Evolutionary conservation across 192 early-diverging fungal genomes (phyloP).

Genomic region (Linnemannia schmuckeri): DNA sequence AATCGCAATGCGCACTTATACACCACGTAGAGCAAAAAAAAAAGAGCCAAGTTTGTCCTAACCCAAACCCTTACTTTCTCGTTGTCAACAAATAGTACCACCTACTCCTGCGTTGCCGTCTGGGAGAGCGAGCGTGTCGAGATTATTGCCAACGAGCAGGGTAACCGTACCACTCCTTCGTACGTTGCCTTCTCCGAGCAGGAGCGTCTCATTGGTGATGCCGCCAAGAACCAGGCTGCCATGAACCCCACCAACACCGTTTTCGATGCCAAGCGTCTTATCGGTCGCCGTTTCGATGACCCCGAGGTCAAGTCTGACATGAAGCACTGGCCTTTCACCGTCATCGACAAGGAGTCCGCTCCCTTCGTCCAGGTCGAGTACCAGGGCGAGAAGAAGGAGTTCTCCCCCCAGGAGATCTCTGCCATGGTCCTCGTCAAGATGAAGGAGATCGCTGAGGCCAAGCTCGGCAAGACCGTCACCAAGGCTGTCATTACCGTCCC

Average conservation of each 20-base stretch:
- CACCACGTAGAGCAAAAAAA: neutral
- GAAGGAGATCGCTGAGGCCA: slow-evolving; percentile 76
- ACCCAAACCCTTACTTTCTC: neutral
- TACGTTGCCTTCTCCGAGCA: slow-evolving; percentile 86
- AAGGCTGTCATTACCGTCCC: slow-evolving; percentile 98
- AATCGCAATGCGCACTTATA: neutral
- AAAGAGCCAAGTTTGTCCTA: neutral
- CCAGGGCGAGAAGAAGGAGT: slow-evolving; percentile 87
- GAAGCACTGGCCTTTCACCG: slow-evolving; percentile 90
- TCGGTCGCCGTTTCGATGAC: slow-evolving; percentile 90
- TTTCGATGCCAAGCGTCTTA: slow-evolving; percentile 93
- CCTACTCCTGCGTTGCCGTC: slow-evolving; percentile 63
- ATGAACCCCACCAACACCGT: slow-evolving; percentile 94
- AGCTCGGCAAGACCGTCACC: slow-evolving; percentile 79
- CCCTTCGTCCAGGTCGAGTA: slow-evolving; percentile 88
- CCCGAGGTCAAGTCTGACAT: slow-evolving; percentile 85
- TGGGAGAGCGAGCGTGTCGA: slow-evolving; percentile 64
- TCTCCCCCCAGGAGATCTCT: slow-evolving; percentile 94
- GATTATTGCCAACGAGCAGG: slow-evolving; percentile 90
- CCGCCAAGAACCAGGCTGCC: slow-evolving; percentile 93
- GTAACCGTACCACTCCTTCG: slow-evolving; percentile 91
- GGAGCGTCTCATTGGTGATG: slow-evolving; percentile 90
- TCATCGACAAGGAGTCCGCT: slow-evolving; percentile 76
- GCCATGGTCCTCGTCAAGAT: slow-evolving; percentile 97
- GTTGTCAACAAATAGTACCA: slow-evolving; percentile 27